Evolutionary conservation across 768 basidiomycete genomes (phyloP), one percentile per base, ranked within the genome.

Genomic region (Lentinula raphanica): DNA sequence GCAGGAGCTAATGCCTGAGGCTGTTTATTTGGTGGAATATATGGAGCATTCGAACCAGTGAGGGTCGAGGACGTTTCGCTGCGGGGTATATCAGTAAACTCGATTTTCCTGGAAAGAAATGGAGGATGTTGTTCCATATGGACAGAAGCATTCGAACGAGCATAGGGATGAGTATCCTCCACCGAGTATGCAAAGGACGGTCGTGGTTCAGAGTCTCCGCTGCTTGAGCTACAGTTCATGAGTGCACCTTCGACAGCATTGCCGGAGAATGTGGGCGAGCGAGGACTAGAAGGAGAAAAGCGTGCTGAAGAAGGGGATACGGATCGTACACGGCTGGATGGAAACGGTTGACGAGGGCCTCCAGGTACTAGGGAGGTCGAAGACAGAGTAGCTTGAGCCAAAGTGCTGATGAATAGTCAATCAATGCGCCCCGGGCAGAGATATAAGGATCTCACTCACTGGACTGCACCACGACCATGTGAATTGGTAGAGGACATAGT

Each of bases 161-260:
- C 90, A 67, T 90, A 92, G 27, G 90, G 90, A 72, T 92, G 90
- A 38, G 79, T 65, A 38, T 67, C 74, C 61, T 77, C 77, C 40
- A 67, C 65, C 58, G 67, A 69, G 62, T 66, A 65, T 17, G 63
- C 58, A 45, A 62, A 64, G 9, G 64, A 68, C 32, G 66, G 58
- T 50, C 59, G 59, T 7, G 59, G 56, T 42, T 62, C 59, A 54
- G 61, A 63, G 13, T 38, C 54, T 32, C 51, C 48, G 59, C 19
- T 65, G 58, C 25, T 64, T 49, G 51, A 36, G 56, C 57, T 59
- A 60, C 64, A 56, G 44, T n/a, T n/a, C n/a, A n/a, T 56, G 58
- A 29, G 65, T 49, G 31, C 32, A 9, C 31, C 35, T 38, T 61
- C 56, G 60, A 60, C 54, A n/a, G 59, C 51, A 32, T 39, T 51